Conservation (phyloP, 2,329 filamentous ascomycete species). For the Raffaelea ambrosiae region DNA sequence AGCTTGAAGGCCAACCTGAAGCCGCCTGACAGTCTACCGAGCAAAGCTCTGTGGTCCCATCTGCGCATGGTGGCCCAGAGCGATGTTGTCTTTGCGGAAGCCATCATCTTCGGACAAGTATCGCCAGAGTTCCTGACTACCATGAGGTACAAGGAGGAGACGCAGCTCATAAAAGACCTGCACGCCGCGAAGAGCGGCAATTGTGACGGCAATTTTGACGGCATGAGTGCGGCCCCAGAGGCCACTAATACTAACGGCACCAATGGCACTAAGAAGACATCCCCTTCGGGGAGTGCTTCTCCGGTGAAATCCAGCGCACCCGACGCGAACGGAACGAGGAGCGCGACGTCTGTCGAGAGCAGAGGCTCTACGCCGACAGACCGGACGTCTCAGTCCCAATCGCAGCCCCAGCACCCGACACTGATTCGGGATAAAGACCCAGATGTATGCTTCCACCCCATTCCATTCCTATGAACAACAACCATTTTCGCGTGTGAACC, state of each 20-base stretch:
- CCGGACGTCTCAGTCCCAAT: too few relatives aligned
- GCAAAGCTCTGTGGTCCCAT: slow-evolving; percentile 21
- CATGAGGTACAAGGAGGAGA: background rate
- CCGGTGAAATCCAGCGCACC: too few relatives aligned
- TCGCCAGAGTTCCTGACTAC: slow-evolving; percentile 9
- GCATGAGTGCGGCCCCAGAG: too few relatives aligned
- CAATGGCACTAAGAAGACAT: too few relatives aligned
- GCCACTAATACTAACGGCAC: too few relatives aligned
- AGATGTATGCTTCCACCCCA: slow-evolving; percentile 7
- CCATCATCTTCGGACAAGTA: slow-evolving; percentile 18
- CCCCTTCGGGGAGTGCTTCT: too few relatives aligned
- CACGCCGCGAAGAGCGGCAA: background rate
- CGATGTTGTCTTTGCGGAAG: slow-evolving; percentile 20
- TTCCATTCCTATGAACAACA: background rate
- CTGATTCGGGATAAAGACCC: slow-evolving; percentile 1
- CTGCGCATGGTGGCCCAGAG: background rate
- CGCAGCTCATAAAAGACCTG: background rate
- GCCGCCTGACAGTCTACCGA: slow-evolving; percentile 7
- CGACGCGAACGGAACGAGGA: too few relatives aligned
- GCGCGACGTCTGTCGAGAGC: too few relatives aligned
- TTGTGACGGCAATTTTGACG: too few relatives aligned
- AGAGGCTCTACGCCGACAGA: too few relatives aligned
- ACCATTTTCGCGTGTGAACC: too few relatives aligned
- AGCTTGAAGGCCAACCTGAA: background rate
- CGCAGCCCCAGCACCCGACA: too few relatives aligned